phyloP scores from a whole-genome alignment of 2,329 filamentous ascomycete species.

The Alternaria atra region DNA sequence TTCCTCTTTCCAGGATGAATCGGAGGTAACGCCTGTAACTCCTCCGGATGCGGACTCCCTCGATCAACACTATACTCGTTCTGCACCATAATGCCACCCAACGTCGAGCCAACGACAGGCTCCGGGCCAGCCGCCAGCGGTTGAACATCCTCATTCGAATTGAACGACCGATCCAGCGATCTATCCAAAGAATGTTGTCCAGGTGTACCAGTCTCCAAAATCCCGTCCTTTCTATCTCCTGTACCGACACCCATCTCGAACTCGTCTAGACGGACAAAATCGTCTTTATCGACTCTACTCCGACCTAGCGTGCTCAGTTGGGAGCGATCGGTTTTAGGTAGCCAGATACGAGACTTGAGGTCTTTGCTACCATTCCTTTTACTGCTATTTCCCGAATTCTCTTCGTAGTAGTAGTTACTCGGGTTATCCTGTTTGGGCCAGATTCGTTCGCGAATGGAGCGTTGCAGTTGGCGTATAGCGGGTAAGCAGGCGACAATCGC shows the following conservation, averaged over 20 bases:
- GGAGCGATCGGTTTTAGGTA: not conserved
- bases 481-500: conserved; percentile 40
- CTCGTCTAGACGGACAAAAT: conserved; percentile 8
- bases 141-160: not conserved
- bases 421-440: conserved; percentile 3
- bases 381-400: not conserved
- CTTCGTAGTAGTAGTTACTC: not conserved
- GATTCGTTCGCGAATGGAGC: conserved; percentile 10
- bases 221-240: not conserved
- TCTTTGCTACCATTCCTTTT: not conserved
- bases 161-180: conserved; percentile 6
- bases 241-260: not conserved
- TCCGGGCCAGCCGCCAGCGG: not conserved
- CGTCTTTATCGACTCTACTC: conserved; percentile 6
- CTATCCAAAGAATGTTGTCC: not conserved
- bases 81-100: conserved; percentile 1
- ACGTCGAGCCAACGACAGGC: not conserved
- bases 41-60: not conserved
- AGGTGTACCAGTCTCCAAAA: not conserved
- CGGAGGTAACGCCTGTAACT: not conserved
- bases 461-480: conserved; percentile 12
- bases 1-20: not conserved
- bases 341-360: not conserved
- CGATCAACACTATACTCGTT: conserved; percentile 2
- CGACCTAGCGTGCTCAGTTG: not conserved